phyloP scores from a whole-genome alignment of 192 early-diverging fungal genomes.

The Entomortierella chlamydospora region DNA sequence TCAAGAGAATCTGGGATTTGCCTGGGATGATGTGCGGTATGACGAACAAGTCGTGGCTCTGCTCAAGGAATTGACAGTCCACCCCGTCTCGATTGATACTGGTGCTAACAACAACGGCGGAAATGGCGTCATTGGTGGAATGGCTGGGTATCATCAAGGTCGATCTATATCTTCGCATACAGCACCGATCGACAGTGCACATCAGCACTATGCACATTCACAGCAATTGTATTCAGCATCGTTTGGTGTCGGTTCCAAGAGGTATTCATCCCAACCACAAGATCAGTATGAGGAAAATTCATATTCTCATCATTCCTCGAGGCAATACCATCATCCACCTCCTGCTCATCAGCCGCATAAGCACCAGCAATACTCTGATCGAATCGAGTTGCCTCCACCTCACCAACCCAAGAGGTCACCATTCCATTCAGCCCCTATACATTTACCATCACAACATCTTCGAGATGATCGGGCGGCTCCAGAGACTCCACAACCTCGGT shows the following conservation, averaged over 20 bases:
- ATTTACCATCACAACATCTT: constrained; percentile 20
- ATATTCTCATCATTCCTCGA: no score
- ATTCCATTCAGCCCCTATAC: constrained; percentile 39
- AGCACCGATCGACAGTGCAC: constrained; percentile 28
- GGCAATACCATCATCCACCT: no score
- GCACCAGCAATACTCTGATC: constrained; percentile 8
- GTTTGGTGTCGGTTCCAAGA: constrained; percentile 6
- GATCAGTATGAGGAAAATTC: constrained; percentile 7
- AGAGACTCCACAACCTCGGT: constrained; percentile 7
- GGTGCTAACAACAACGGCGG: neutral
- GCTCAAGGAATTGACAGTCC: constrained; percentile 47
- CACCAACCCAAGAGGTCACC: neutral
- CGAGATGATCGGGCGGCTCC: neutral
- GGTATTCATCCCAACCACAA: constrained; percentile 7
- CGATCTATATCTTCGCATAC: neutral
- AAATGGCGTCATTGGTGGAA: neutral
- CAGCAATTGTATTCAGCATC: constrained; percentile 6
- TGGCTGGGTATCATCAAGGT: neutral
- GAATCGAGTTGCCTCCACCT: neutral
- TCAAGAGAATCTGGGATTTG: constrained; percentile 47
- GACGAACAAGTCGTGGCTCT: constrained; percentile 48
- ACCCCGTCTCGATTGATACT: constrained; percentile 36
- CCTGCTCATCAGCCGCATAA: neutral
- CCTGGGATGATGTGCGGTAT: constrained; percentile 50
- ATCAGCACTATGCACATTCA: constrained; percentile 3